Percentiles rank a stretch among this genome's conserved stretches.
These are phyloP conservation scores for Tylopilus vinaceipallidus DNA, from an alignment of 768 basidiomycete genomes.

Conservation along the genomic window DNA sequence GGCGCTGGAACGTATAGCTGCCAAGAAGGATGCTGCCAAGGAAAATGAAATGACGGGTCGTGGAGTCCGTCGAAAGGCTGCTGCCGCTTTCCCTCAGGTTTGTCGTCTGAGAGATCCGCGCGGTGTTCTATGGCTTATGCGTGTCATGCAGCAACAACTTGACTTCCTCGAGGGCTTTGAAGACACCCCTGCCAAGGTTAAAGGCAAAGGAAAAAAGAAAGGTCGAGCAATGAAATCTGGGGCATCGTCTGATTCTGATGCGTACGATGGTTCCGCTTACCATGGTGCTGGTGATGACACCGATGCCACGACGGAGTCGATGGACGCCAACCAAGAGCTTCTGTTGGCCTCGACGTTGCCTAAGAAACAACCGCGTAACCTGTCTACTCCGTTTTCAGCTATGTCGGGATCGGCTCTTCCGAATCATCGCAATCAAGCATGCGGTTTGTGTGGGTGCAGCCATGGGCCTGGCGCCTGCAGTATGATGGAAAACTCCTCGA, in stretches of 20 bases:
- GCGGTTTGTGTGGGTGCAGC: conserved; percentile 59
- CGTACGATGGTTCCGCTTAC: conserved; percentile 28
- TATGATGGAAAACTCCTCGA: conserved; percentile 65
- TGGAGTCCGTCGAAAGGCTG: conserved; percentile 72
- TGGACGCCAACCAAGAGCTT: conserved; percentile 14
- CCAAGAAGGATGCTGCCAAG: conserved; percentile 39
- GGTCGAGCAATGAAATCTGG: conserved; percentile 29
- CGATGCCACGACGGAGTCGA: conserved; percentile 25
- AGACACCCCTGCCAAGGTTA: conserved; percentile 39
- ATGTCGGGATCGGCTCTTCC: neutral
- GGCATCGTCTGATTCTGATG: conserved; percentile 41
- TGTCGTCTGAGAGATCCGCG: conserved; percentile 4
- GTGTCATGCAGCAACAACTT: conserved; percentile 26
- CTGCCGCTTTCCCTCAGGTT: conserved; percentile 43
- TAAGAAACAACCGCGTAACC: conserved; percentile 5
- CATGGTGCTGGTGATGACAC: conserved; percentile 19
- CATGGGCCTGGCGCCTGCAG: conserved; percentile 54
- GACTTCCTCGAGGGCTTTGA: conserved; percentile 33
- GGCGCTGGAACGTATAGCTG: conserved; percentile 52
- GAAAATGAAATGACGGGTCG: conserved; percentile 63
- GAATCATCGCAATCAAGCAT: conserved; percentile 28
- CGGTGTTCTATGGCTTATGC: neutral
- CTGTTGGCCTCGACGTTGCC: neutral
- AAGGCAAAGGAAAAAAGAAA: conserved; percentile 37
- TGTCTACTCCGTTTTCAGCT: neutral